Percentiles rank a stretch among this genome's conserved stretches.
Evolutionary conservation across 2,329 filamentous ascomycete species (phyloP).

Genomic region (Scytalidium sp.): DNA sequence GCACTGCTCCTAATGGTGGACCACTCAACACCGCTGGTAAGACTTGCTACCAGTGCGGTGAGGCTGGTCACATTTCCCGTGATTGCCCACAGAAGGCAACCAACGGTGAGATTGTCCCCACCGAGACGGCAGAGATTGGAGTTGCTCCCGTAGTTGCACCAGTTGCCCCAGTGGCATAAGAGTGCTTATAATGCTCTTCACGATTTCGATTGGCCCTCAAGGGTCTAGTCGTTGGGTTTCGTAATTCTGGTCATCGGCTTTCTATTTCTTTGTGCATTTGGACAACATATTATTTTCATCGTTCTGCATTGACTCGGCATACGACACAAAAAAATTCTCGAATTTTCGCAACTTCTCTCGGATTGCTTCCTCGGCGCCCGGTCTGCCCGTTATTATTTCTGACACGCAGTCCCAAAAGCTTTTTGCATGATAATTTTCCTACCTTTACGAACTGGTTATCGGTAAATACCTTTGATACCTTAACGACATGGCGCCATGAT

Average conservation of each 20-base stretch:
- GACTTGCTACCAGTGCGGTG: conserved; percentile 97
- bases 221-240: conserved; percentile 26
- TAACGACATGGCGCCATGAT: conserved; percentile 26
- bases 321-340: conserved; percentile 15
- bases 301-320: conserved; percentile 26
- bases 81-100: conserved; percentile 77
- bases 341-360: conserved; percentile 19
- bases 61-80: conserved; percentile 92
- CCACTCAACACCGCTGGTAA: conserved; percentile 94
- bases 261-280: conserved; percentile 25
- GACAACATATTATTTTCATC: conserved; percentile 24
- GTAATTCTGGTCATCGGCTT: conserved; percentile 25
- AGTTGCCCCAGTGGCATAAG: conserved; percentile 43
- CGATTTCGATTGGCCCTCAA: conserved; percentile 27
- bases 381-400: conserved; percentile 25
- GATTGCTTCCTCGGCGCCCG: conserved; percentile 29
- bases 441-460: conserved; percentile 28
- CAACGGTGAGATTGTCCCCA: conserved; percentile 44
- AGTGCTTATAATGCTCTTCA: conserved; percentile 19
- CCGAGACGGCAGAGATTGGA: conserved; percentile 21
- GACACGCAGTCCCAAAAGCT: conserved; percentile 11
- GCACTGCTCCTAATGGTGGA: conserved; percentile 93
- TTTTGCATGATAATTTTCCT: conserved; percentile 26
- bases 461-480: conserved; percentile 28
- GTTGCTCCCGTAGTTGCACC: conserved; percentile 36